Evolutionary conservation across 768 basidiomycete species (phyloP).

Genomic region (Boletus rubroflammeus): DNA sequence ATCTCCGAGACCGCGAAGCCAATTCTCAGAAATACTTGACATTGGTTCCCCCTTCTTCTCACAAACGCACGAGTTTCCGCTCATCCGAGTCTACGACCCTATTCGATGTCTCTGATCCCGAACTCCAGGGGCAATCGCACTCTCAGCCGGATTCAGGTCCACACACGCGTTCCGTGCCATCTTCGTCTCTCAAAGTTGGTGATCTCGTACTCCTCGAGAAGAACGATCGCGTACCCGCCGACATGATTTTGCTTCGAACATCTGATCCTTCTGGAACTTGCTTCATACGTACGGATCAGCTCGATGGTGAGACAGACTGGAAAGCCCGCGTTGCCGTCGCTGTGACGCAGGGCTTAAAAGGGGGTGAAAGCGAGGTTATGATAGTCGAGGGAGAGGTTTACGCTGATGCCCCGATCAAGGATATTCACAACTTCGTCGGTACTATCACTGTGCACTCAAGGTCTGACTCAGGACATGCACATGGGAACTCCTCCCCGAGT

Average conservation of each 20-base stretch:
- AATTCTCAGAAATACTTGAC: conserved; percentile 91
- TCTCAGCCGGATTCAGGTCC: conserved; percentile 37
- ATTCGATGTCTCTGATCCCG: conserved; percentile 19
- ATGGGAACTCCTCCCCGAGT: conserved; percentile 36
- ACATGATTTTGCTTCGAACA: conserved; percentile 85
- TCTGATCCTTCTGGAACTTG: conserved; percentile 89
- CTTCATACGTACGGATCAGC: conserved; percentile 95
- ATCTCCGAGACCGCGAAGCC: conserved; percentile 88
- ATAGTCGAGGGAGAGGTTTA: conserved; percentile 85
- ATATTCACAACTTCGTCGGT: conserved; percentile 93
- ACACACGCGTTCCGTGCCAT: conserved; percentile 76
- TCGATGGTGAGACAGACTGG: conserved; percentile 99
- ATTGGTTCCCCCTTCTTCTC: conserved; percentile 53
- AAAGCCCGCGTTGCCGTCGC: conserved; percentile 85
- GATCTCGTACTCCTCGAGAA: conserved; percentile 91
- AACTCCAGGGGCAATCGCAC: conserved; percentile 10
- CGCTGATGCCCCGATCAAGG: conserved; percentile 94
- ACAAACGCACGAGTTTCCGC: conserved; percentile 22
- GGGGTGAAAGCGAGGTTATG: conserved; percentile 48
- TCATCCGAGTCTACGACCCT: conserved; percentile 18
- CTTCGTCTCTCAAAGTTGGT: conserved; percentile 84
- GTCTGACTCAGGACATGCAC: conserved; percentile 31
- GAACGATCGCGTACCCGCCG: conserved; percentile 95
- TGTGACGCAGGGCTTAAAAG: conserved; percentile 19
- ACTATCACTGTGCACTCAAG: conserved; percentile 73